Evolutionary conservation across 116 monocot genomes (phyloP).

Genomic region (Iris pallida): DNA sequence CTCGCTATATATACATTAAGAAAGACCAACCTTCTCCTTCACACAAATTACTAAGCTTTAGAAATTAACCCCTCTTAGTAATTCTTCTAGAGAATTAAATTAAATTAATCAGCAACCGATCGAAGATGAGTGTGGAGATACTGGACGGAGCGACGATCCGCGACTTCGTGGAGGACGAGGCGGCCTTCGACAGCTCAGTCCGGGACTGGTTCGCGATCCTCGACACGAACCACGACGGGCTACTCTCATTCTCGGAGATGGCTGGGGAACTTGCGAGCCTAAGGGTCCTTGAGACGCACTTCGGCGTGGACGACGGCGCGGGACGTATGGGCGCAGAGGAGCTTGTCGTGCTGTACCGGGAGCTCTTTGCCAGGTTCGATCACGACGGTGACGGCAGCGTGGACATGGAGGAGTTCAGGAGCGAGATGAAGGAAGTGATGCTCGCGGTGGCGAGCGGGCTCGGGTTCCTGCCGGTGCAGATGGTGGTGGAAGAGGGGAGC

Average conservation of each 20-base stretch:
- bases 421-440: conserved; percentile 40
- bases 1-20: too few relatives aligned
- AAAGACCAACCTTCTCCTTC: too few relatives aligned
- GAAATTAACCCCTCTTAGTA: too few relatives aligned
- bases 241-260: conserved; percentile 13
- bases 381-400: conserved; percentile 23
- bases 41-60: too few relatives aligned
- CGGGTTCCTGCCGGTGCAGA: background rate
- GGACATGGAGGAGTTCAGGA: conserved; percentile 26
- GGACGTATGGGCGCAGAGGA: background rate
- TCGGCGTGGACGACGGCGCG: background rate
- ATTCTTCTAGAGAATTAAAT: too few relatives aligned
- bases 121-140: conserved; percentile 10
- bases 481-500: background rate
- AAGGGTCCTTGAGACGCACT: background rate
- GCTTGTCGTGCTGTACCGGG: conserved; percentile 6
- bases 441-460: conserved; percentile 4
- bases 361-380: conserved; percentile 26
- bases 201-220: background rate
- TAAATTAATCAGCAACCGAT: too few relatives aligned
- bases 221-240: conserved; percentile 7
- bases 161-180: conserved; percentile 1
- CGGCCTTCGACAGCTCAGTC: background rate
- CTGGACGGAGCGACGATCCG: conserved; percentile 6
- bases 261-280: conserved; percentile 8